These are phyloP conservation scores for Tremella mesenterica DNA, from an alignment of 768 basidiomycete species.

Conservation along the genomic window DNA sequence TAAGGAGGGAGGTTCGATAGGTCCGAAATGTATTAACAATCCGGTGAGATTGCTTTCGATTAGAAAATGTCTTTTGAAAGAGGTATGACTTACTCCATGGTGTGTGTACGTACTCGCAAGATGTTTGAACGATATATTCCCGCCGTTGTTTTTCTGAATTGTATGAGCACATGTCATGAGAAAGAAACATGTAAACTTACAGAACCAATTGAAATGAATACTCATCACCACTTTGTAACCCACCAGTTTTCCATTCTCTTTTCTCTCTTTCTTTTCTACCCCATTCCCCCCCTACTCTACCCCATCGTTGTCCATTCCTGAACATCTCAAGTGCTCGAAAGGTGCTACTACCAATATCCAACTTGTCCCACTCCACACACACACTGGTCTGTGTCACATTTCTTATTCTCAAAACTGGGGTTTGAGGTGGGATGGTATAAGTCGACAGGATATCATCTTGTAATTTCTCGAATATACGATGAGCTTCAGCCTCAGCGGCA, in stretches of 20 bases:
- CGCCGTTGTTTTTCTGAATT: slow-evolving; percentile 58
- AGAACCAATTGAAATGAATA: slow-evolving; percentile 92
- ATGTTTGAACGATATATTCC: slow-evolving; percentile 82
- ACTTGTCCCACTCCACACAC: slow-evolving; percentile 85
- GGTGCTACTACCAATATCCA: slow-evolving; percentile 76
- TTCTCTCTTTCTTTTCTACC: slow-evolving; percentile 46
- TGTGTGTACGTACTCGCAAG: slow-evolving; percentile 77
- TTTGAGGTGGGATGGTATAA: slow-evolving; percentile 64
- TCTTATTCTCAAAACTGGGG: slow-evolving; percentile 74
- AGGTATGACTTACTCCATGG: slow-evolving; percentile 55
- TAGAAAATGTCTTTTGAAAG: background rate
- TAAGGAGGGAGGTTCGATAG: slow-evolving; percentile 64
- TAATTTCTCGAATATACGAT: slow-evolving; percentile 71
- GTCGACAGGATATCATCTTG: slow-evolving; percentile 69
- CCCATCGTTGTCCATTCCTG: slow-evolving; percentile 68
- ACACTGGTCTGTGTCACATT: slow-evolving; percentile 96
- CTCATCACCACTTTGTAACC: slow-evolving; percentile 50
- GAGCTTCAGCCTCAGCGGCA: slow-evolving; percentile 70
- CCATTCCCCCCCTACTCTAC: slow-evolving; percentile 65
- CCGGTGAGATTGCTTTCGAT: slow-evolving; percentile 72
- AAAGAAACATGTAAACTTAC: slow-evolving; percentile 45
- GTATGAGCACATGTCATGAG: background rate
- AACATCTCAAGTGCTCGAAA: slow-evolving; percentile 85
- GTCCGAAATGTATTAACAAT: slow-evolving; percentile 89
- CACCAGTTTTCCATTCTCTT: slow-evolving; percentile 39